phyloP scores from a whole-genome alignment of 2,329 filamentous ascomycete species.

The Phialophora tarda region DNA sequence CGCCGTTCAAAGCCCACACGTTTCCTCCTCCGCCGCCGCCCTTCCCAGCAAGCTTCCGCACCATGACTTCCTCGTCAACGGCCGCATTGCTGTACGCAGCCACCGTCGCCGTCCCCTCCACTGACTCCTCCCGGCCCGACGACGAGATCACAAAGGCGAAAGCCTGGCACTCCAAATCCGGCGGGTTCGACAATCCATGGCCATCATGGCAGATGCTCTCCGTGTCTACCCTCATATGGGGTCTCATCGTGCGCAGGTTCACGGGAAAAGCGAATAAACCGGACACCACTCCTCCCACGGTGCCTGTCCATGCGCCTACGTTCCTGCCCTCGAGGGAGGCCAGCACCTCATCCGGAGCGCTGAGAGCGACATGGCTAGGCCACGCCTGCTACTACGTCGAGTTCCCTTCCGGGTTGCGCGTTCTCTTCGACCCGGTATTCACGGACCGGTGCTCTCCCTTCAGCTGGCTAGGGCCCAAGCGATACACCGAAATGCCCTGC shows the following conservation, averaged over 20 bases:
- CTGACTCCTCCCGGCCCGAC: slow-evolving; percentile 44
- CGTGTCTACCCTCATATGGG: slow-evolving; percentile 29
- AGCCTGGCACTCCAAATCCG: slow-evolving; percentile 47
- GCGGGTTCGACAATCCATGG: slow-evolving; percentile 53
- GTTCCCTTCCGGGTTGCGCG: slow-evolving; percentile 81
- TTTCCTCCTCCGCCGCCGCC: slow-evolving; percentile 31
- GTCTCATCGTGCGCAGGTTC: slow-evolving; percentile 48
- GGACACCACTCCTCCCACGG: slow-evolving; percentile 68
- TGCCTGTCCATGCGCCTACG: slow-evolving; percentile 68
- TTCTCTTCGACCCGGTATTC: slow-evolving; percentile 93
- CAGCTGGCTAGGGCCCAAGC: slow-evolving; percentile 69
- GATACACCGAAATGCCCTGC: slow-evolving; percentile 80
- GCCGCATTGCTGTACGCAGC: slow-evolving; percentile 50
- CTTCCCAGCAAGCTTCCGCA: slow-evolving; percentile 40
- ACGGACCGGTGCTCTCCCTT: slow-evolving; percentile 84
- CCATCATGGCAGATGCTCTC: slow-evolving; percentile 43
- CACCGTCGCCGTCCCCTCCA: slow-evolving; percentile 47
- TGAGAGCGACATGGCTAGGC: slow-evolving; percentile 92
- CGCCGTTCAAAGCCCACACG: slow-evolving; percentile 35
- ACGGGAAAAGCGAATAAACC: slow-evolving; percentile 60
- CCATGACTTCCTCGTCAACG: slow-evolving; percentile 46
- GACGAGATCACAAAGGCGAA: slow-evolving; percentile 47
- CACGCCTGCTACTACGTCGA: slow-evolving; percentile 95
- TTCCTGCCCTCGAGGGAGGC: slow-evolving; percentile 67
- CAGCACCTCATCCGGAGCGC: slow-evolving; percentile 51